Conservation (phyloP, 1,284 basidiomycete genomes). For the Baeospora myosura region DNA sequence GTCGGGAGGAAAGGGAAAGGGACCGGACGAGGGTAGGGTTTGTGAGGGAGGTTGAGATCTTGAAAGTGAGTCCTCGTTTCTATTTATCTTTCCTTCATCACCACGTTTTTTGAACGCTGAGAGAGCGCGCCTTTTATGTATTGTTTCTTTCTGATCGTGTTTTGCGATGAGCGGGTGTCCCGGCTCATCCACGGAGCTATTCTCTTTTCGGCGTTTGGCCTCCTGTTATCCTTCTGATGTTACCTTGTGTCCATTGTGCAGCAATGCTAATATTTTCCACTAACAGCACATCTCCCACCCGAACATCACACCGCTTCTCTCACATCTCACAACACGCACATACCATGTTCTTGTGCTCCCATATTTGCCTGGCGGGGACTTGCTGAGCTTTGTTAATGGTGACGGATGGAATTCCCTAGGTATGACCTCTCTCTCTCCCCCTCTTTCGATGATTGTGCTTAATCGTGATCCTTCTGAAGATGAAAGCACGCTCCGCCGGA, state of each 20-base stretch:
- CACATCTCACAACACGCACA: slow-evolving; percentile 65
- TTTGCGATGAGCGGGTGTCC: slow-evolving; percentile 1
- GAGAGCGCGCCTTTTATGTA: no score
- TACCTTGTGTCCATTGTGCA: background rate
- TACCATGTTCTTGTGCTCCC: slow-evolving; percentile 83
- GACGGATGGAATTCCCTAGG: slow-evolving; percentile 42
- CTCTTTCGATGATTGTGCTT: slow-evolving; percentile 22
- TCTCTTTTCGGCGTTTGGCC: slow-evolving; percentile 1
- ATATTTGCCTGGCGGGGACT: slow-evolving; percentile 74
- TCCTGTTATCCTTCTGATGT: background rate
- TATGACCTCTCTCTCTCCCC: slow-evolving; percentile 13
- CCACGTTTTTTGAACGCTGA: no score
- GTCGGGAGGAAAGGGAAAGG: slow-evolving; percentile 28
- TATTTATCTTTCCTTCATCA: slow-evolving; percentile 7
- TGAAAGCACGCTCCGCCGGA: slow-evolving; percentile 61
- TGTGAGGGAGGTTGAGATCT: slow-evolving; percentile 81
- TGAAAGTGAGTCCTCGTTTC: slow-evolving; percentile 36
- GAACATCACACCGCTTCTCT: slow-evolving; percentile 70
- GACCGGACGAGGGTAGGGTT: slow-evolving; percentile 78
- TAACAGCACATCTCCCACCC: slow-evolving; percentile 84
- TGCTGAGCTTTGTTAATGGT: slow-evolving; percentile 71
- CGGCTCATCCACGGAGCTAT: background rate
- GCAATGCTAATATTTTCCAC: slow-evolving; percentile 4
- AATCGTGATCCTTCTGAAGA: slow-evolving; percentile 17
- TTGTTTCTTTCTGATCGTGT: slow-evolving; percentile 8